Evolutionary conservation across 495 filamentous ascomycete genomes (phyloP).

Genomic region (Neurospora sp.): DNA sequence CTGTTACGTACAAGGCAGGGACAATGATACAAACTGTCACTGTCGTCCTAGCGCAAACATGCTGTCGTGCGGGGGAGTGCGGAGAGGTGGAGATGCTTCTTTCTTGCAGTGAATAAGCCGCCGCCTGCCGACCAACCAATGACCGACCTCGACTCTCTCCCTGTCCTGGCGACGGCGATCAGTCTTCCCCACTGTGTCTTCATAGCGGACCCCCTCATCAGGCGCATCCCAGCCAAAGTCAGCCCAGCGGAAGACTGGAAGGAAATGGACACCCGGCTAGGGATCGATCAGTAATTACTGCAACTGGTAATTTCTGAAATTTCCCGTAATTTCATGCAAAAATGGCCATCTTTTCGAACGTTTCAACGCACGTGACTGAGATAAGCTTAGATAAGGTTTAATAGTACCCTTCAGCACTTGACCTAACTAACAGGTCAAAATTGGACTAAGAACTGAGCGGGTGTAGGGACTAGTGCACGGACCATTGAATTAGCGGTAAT

Average conservation of each 20-base stretch:
- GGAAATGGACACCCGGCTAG: background rate
- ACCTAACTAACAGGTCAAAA: too few relatives aligned
- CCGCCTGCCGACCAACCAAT: conserved; percentile 13
- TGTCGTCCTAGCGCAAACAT: background rate
- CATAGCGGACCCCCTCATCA: background rate
- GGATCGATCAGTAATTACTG: too few relatives aligned
- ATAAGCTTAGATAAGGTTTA: too few relatives aligned
- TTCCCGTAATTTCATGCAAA: too few relatives aligned
- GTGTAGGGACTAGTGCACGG: too few relatives aligned
- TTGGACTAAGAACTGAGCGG: too few relatives aligned
- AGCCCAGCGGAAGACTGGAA: background rate
- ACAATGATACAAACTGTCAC: background rate
- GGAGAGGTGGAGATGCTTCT: background rate
- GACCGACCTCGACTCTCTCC: background rate
- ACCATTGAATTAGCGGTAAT: too few relatives aligned
- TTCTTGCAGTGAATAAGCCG: conserved; percentile 7
- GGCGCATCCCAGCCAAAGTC: background rate
- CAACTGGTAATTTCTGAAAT: too few relatives aligned
- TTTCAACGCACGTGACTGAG: too few relatives aligned
- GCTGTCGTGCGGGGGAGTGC: background rate
- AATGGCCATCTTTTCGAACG: too few relatives aligned
- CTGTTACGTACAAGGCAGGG: background rate
- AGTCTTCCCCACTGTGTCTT: background rate
- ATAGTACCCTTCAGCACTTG: too few relatives aligned
- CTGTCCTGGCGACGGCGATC: background rate